A percentile compares a stretch with the other conserved stretches of the same genome.
phyloP scores from a whole-genome alignment of 345 rosid species.

The Bruguiera parviflora region DNA sequence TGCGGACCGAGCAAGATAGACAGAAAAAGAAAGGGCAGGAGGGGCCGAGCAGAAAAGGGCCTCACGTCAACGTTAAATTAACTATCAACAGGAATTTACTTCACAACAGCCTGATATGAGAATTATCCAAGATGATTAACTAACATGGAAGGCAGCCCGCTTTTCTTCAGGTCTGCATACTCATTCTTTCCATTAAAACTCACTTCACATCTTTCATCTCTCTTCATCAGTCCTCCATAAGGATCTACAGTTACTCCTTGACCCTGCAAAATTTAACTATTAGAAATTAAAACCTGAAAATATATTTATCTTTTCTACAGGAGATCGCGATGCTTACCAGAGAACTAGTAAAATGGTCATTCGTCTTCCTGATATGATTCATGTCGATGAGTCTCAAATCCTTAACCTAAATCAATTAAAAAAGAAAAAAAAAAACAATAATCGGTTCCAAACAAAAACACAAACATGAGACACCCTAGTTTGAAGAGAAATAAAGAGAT shows the following conservation, averaged over 20 bases:
- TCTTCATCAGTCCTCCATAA: constrained; percentile 19
- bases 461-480: neutral
- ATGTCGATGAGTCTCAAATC: constrained; percentile 40
- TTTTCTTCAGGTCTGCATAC: constrained; percentile 51
- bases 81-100: constrained; percentile 14
- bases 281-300: neutral
- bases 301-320: neutral
- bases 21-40: no score
- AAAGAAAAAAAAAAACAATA: neutral
- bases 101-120: constrained; percentile 13
- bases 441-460: neutral
- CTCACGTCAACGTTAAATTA: neutral
- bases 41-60: no score
- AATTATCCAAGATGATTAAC: constrained; percentile 51
- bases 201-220: constrained; percentile 28
- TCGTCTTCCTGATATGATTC: constrained; percentile 36
- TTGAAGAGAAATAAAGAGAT: neutral
- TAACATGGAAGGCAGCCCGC: constrained; percentile 78
- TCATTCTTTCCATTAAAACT: constrained; percentile 24
- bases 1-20: neutral
- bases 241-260: constrained; percentile 22
- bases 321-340: constrained; percentile 30
- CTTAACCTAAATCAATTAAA: constrained; percentile 38
- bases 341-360: constrained; percentile 35
- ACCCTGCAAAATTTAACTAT: constrained; percentile 25